A percentile compares a stretch with the other conserved stretches of the same genome.
These are phyloP conservation scores for Penicillium antarcticum DNA, from an alignment of 495 filamentous ascomycete genomes.

Conservation along the genomic window DNA sequence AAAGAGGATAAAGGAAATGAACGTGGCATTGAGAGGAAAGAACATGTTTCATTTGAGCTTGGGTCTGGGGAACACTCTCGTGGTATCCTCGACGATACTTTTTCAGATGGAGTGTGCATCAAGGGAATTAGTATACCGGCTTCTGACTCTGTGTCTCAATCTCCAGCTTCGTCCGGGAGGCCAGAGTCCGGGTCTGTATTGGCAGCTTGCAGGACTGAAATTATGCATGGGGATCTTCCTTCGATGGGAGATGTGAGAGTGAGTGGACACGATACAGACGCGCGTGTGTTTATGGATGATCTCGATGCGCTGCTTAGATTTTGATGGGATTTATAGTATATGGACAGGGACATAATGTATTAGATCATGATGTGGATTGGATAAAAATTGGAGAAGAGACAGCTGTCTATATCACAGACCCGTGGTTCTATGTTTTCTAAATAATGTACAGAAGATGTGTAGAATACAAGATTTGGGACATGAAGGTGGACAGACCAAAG, in stretches of 20 bases:
- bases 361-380: background rate
- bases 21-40: background rate
- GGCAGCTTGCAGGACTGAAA: background rate
- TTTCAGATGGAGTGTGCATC: background rate
- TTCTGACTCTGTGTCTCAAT: background rate
- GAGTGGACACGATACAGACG: background rate
- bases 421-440: constrained; percentile 5
- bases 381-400: background rate
- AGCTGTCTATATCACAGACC: background rate
- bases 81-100: background rate
- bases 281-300: constrained; percentile 4
- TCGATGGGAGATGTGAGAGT: background rate
- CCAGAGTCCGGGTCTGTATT: background rate
- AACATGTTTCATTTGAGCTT: background rate
- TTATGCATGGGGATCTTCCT: background rate
- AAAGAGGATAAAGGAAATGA: too few species aligned
- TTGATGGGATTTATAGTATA: background rate
- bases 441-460: constrained; percentile 7
- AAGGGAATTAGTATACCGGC: background rate
- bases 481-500: background rate
- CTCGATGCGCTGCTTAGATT: constrained; percentile 11
- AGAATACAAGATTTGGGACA: background rate
- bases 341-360: background rate
- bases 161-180: background rate
- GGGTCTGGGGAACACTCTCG: background rate